Evolutionary conservation across 352 stramenopile species (phyloP), one percentile per base, ranked within the genome.

Genomic region (Pythium utonaiense): DNA sequence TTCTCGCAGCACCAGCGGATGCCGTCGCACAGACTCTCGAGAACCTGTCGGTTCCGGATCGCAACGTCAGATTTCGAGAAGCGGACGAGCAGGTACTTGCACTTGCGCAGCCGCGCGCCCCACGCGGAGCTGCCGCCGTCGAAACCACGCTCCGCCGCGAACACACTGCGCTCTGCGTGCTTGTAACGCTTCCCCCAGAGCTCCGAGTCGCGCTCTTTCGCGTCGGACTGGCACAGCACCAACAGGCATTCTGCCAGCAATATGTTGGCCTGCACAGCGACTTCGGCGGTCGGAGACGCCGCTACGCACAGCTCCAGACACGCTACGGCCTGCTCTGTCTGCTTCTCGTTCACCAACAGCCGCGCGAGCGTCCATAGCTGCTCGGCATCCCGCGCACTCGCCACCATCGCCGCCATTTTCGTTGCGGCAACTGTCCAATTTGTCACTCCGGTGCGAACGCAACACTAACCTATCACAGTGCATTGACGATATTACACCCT

Each of bases 331-430:
- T 86, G 74, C 1, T 66, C 45, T 16, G 55, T 56, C 38, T 84
- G 66, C 12, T 82, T 36, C 52, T 83, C 68, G 31, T 78, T 53
- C 10, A 62, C 51, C 5, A 91, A 52, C 24, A 81, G 41, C 27
- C 70, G 71, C n/a, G 77, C 77, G 27, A 93, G 70, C 53, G 56
- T 75, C 83, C 83, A 93, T 13, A 93, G 62, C 60, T 88, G 76
- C 62, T 34, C 47, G 1, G 47, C 31, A 21, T 71, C 64, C 45
- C 30, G 40, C 38, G 45, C n/a, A n/a, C 1, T 52, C 6, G 47
- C 3, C 57, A 19, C 19, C 36, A 27, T 24, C 51, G 22, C 30
- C n/a, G 45, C 19, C 44, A 42, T 57, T 41, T 38, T 41, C 28
- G 42, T 62, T 48, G 27, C 30, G 28, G 28, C 28, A 33, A 33